Base-by-base conservation (phyloP, 305 asterid genomes). In the Fraxinus sp. region DNA sequence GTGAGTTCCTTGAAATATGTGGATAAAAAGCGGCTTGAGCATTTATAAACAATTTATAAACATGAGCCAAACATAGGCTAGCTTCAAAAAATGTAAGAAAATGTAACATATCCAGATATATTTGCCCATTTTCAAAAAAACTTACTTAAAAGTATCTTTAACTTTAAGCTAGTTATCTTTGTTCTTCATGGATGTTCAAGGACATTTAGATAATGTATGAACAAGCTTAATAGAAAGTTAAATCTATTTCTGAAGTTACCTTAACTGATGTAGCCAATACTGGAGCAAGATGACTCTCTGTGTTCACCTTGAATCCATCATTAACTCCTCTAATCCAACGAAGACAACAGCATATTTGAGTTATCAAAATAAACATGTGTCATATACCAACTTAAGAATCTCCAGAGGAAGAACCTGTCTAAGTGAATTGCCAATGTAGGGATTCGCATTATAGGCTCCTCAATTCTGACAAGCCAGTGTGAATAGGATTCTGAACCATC, bases 371-470 rank as follows among this genome's bases (percentile, higher is more conserved):
- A 68, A 77, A 77, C 78, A 30, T 0, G 68, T 20, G 72, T 0
- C 13, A 39, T 46, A 55, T 18, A 57, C 9, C 22, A 57, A 66
- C 36, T 6, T 79, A 72, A 74, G 24, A 68, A 41, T 80, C 77
- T 78, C 76, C 74, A 44, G 74, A 14, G 76, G 3, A 77, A 37
- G 71, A 85, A 95, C 99, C 98, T 94, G 55, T 96, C 98, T 82
- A 96, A 90, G 90, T 96, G 99, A 87, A 95, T 96, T 30, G 99
- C 99, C 71, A 93, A 87, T 82, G 98, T 94, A 64, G 99, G 98
- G 79, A 96, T 89, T 82, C 99, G 93, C 98, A 96, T 92, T 85
- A 96, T 92, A 26, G 99, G 97, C 80, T 96, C 94, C 88, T 90
- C 91, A 74, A 94, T 86, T 81, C 90, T 89, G 74, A 96, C 92